Evolutionary conservation across 306 rosid species (phyloP), one percentile per base, ranked within the genome.

Genomic region (Cicer arietinum): DNA sequence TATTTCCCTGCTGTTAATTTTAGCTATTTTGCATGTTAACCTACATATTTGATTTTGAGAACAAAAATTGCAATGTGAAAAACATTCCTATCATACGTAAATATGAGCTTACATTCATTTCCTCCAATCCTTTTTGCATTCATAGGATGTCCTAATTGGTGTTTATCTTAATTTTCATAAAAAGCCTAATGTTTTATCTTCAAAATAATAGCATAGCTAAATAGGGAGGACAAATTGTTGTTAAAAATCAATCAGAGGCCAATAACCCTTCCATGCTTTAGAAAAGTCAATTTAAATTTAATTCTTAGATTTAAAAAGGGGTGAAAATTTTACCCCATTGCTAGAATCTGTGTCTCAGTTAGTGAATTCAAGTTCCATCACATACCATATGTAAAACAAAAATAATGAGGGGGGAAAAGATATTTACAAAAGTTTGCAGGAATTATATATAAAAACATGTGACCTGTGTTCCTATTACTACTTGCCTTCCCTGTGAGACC

Each of bases 401-500:
- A 68, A 10, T 51, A 42, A 61, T 45, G 11, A 12, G 50, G 80
- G 7, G 10, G 11, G 41, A 59, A 44, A 20, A 8, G 25, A 48
- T 11, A 6, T 46, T 61, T 39, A 10, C 52, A 69, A 69, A 45
- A 73, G 17, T 25, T 41, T 14, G 1, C 11, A 69, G 39, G 52
- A 76, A 46, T 14, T 79, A 53, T 20, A 46, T 39, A n/a, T 77
- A 71, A 72, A 58, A 45, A 8, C 37, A 50, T 53, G 73, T 43
- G 66, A 44, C 13, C 13, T 46, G 22, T 18, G 57, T 13, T 70
- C 67, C 73, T 54, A 41, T 63, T 67, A 69, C 61, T 48, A 82
- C 85, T 88, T 84, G 85, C 99, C 99, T 94, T 94, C 71, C 99
- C 99, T 11, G 91, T 78, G 70, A 77, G 91, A 60, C 90, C 94